Evolutionary conservation across 2,329 filamentous ascomycete genomes (phyloP), one percentile per base, ranked within the genome.

Genomic region (Macrophomina tecta): DNA sequence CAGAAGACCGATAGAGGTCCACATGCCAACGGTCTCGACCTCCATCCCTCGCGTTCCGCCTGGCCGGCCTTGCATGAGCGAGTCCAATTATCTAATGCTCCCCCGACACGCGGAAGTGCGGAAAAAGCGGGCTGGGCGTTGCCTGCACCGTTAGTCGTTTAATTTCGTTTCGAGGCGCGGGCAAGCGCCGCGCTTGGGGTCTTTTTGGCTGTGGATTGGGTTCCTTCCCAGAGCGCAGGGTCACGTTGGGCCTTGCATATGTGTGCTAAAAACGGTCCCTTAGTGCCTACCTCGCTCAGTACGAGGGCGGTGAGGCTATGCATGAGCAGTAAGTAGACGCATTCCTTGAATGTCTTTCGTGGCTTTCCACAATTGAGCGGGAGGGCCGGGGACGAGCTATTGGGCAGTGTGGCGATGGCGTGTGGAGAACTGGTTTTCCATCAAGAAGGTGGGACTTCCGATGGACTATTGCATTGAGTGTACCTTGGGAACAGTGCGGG

Each of bases 51-150:
- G 9, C 42, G 42, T 45, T 45, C 42, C 42, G 42, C 42, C 42
- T 14, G 42, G 36, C 36, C 36, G 55, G 53, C 55, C 55, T 58
- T 58, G 6, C 55, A 58, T 45, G 48, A 30, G 23, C 48, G 48
- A 45, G 7, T 14, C 23, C 5, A 28, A 11, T 51, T 51, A 51
- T 51, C 48, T 51, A 23, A 51, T 51, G 48, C 48, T 14, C 16
- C 45, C 45, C 14, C 16, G 45, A 48, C 45, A n/a, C 23, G 16
- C 45, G 18, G 8, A 48, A 48, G 45, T 9, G 3, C 45, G 45
- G 45, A 16, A 45, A 16, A 16, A 45, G 16, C 1, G 11, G 42
- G 42, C 42, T 14, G 23, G 23, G 23, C 23, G 3, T 23, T 23
- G 23, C 23, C 23, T 23, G 23, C 23, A 2, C 16, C 5, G 5